Evolutionary conservation across 306 rosid genomes (phyloP).

Genomic region (Lithocarpus polystachyus): DNA sequence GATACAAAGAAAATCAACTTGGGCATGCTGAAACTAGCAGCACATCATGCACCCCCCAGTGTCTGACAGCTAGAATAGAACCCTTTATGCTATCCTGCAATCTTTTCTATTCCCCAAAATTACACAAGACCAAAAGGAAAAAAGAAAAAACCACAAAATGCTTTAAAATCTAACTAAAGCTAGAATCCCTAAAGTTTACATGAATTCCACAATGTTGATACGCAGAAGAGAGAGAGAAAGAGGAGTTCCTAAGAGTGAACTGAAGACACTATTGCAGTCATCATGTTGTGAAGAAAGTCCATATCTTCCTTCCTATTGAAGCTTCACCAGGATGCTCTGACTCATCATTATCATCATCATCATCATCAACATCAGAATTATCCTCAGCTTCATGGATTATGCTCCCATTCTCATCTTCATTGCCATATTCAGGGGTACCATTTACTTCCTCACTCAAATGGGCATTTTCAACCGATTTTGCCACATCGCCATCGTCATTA

Average conservation of each 20-base stretch:
- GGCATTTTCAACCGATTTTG: slow-evolving; percentile 30
- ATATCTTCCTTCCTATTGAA: slow-evolving; percentile 68
- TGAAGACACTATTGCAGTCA: slow-evolving; percentile 12
- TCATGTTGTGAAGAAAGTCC: slow-evolving; percentile 76
- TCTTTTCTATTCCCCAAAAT: background rate
- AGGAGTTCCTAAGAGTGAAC: background rate
- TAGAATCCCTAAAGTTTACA: background rate
- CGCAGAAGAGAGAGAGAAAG: background rate
- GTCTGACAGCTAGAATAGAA: background rate
- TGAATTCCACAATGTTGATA: no score
- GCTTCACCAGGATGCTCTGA: slow-evolving; percentile 42
- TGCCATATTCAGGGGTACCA: slow-evolving; percentile 30
- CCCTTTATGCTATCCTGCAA: background rate
- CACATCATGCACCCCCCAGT: background rate
- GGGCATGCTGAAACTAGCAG: background rate
- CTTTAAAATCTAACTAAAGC: slow-evolving; percentile 1
- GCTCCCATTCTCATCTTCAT: slow-evolving; percentile 45
- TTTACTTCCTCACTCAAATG: slow-evolving; percentile 38
- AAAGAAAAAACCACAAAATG: background rate
- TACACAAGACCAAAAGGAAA: background rate
- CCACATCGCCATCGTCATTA: slow-evolving; percentile 37
- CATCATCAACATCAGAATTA: slow-evolving; percentile 33
- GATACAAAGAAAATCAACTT: background rate
- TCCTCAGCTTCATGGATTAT: slow-evolving; percentile 36
- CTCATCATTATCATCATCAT: slow-evolving; percentile 39